Conservation (phyloP, 192 early-diverging fungal genomes). For the Spizellomyces punctatus region DNA sequence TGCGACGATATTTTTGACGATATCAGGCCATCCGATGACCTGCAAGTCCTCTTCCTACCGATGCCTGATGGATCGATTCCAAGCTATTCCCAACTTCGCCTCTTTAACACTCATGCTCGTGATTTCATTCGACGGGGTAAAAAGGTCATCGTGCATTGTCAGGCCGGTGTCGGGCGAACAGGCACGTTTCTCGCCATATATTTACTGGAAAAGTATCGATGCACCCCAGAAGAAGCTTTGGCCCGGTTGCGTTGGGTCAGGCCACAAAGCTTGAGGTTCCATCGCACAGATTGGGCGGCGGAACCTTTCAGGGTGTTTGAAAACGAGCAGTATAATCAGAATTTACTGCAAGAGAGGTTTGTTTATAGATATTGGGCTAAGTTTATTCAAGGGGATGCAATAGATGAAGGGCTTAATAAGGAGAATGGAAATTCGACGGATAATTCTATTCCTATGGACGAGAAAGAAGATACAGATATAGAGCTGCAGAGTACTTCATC, state of each 20-base stretch:
- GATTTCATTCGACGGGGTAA: conserved; percentile 35
- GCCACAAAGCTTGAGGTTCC: conserved; percentile 54
- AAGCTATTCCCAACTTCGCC: conserved; percentile 31
- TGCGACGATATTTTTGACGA: conserved; percentile 47
- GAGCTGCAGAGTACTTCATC: not conserved
- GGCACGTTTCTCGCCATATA: conserved; percentile 52
- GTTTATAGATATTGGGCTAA: conserved; percentile 39
- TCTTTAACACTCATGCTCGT: conserved; percentile 39
- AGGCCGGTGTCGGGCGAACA: conserved; percentile 56
- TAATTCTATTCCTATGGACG: not conserved
- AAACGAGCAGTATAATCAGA: conserved; percentile 36
- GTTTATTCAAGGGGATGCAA: conserved; percentile 1
- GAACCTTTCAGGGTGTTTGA: conserved; percentile 41
- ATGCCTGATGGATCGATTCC: conserved; percentile 51
- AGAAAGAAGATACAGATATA: not conserved
- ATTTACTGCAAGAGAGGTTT: conserved; percentile 48
- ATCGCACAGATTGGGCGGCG: conserved; percentile 46
- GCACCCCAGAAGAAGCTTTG: conserved; percentile 42
- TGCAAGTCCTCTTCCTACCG: conserved; percentile 47
- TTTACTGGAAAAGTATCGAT: conserved; percentile 48
- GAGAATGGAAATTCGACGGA: not conserved
- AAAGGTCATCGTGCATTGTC: conserved; percentile 52
- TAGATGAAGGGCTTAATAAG: not conserved
- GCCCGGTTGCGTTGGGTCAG: conserved; percentile 36
- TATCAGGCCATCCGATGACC: conserved; percentile 17